Percentiles rank a stretch among this genome's conserved stretches.
phyloP scores from a whole-genome alignment of 1,284 basidiomycete species.

The Ustilago vetiveriae region DNA sequence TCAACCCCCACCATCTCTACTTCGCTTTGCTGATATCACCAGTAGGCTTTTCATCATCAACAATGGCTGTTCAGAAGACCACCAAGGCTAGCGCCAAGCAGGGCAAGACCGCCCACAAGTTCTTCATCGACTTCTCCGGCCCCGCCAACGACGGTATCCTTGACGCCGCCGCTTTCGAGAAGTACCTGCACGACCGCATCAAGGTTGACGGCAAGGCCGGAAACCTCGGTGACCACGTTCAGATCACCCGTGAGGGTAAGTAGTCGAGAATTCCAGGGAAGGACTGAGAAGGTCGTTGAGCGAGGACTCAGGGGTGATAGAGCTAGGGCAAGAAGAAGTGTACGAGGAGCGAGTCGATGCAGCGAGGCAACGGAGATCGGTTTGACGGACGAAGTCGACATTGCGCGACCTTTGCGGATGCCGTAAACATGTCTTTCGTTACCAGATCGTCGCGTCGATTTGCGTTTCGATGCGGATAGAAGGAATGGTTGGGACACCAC shows the following conservation, averaged over 20 bases:
- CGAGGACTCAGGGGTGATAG: not conserved
- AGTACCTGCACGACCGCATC: slow-evolving; percentile 91
- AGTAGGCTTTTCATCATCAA: slow-evolving; percentile 49
- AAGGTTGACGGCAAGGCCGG: slow-evolving; percentile 77
- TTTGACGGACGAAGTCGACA: not conserved
- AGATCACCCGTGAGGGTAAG: slow-evolving; percentile 68
- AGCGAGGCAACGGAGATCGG: not conserved
- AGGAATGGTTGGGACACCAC: too few relatives aligned
- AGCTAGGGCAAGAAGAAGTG: not conserved
- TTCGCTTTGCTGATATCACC: slow-evolving; percentile 54
- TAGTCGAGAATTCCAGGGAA: slow-evolving; percentile 8
- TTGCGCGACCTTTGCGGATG: too few relatives aligned
- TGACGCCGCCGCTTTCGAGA: slow-evolving; percentile 88
- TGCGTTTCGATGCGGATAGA: too few relatives aligned
- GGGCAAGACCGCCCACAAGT: slow-evolving; percentile 84
- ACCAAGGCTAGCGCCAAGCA: slow-evolving; percentile 62
- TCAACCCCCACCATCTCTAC: slow-evolving; percentile 17
- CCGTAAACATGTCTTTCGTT: too few relatives aligned
- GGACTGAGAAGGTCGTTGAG: not conserved
- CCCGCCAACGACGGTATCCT: slow-evolving; percentile 90
- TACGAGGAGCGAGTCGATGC: not conserved
- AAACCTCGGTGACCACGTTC: slow-evolving; percentile 71
- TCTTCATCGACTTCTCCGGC: slow-evolving; percentile 91
- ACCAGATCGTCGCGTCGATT: too few relatives aligned
- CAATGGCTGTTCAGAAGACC: slow-evolving; percentile 60